Evolutionary conservation across 495 filamentous ascomycete genomes (phyloP).

Genomic region (Penicillium pulvis): DNA sequence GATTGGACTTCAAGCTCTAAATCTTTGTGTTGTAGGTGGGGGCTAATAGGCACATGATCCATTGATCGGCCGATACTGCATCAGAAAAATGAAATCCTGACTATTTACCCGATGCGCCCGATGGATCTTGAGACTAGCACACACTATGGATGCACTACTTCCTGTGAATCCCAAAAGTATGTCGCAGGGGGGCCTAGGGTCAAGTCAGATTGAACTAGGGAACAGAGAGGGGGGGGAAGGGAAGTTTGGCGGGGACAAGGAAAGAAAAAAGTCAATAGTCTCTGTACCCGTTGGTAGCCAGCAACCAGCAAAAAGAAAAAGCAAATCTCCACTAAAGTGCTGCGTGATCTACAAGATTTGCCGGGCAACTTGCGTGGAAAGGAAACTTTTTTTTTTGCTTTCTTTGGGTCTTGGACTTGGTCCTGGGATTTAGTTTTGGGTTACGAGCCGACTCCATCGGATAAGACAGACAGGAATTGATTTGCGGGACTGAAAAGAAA

Average conservation of each 20-base stretch:
- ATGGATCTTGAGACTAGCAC: constrained; percentile 1
- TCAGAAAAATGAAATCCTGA: neutral
- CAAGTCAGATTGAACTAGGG: neutral
- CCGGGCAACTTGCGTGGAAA: neutral
- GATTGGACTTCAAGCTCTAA: neutral
- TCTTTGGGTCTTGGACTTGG: neutral
- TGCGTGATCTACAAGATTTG: constrained; percentile 5
- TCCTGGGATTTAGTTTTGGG: neutral
- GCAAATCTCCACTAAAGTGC: neutral
- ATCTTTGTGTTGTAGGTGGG: neutral
- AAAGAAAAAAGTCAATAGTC: neutral
- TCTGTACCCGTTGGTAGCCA: neutral
- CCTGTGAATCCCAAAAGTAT: constrained; percentile 3
- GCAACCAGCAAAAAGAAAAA: neutral
- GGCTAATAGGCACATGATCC: constrained; percentile 4
- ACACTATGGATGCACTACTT: constrained; percentile 4
- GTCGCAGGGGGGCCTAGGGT: neutral
- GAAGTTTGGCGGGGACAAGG: neutral
- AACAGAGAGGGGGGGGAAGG: neutral
- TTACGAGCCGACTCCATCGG: neutral
- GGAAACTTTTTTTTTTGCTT: neutral
- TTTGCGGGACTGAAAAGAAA: neutral
- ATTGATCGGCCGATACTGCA: constrained; percentile 6
- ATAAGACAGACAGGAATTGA: neutral
- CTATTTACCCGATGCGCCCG: constrained; percentile 8